Percentiles rank a stretch among this genome's conserved stretches.
Evolutionary conservation across 2,329 filamentous ascomycete genomes (phyloP).

Genomic region (Fusarium chlamydosporum): DNA sequence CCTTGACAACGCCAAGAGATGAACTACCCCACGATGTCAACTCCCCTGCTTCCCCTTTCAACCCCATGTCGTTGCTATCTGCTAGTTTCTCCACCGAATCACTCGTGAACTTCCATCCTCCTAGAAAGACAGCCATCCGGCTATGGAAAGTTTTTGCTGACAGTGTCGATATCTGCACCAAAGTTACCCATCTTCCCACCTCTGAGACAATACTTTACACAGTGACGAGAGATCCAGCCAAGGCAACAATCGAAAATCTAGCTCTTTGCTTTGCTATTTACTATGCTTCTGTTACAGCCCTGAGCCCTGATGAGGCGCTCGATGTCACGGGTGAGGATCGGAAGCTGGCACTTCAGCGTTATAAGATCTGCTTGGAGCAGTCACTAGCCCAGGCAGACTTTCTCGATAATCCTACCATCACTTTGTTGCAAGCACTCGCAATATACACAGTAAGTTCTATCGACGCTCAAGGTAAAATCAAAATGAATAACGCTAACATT

Average conservation of each 20-base stretch:
- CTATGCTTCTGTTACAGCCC: slow-evolving; percentile 60
- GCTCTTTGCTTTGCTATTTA: slow-evolving; percentile 66
- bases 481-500: slow-evolving; percentile 3
- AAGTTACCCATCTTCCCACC: slow-evolving; percentile 52
- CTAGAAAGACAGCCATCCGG: slow-evolving; percentile 48
- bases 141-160: slow-evolving; percentile 53
- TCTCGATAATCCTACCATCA: slow-evolving; percentile 57
- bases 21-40: slow-evolving; percentile 4
- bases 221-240: slow-evolving; percentile 49
- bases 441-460: slow-evolving; percentile 56
- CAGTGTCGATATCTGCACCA: slow-evolving; percentile 50
- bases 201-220: slow-evolving; percentile 55
- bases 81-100: slow-evolving; percentile 35
- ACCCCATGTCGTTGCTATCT: slow-evolving; percentile 55
- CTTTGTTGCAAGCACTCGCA: slow-evolving; percentile 55
- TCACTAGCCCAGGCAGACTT: slow-evolving; percentile 58
- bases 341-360: slow-evolving; percentile 46
- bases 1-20: slow-evolving; percentile 40
- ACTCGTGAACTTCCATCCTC: slow-evolving; percentile 46
- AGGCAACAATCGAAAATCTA: slow-evolving; percentile 48
- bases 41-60: slow-evolving; percentile 49
- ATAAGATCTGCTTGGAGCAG: slow-evolving; percentile 56
- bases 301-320: slow-evolving; percentile 57
- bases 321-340: slow-evolving; percentile 45
- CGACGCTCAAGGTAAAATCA: neutral